Evolutionary conservation across 495 filamentous ascomycete species (phyloP).

Genomic region (Hyaloscypha hepaticicola): DNA sequence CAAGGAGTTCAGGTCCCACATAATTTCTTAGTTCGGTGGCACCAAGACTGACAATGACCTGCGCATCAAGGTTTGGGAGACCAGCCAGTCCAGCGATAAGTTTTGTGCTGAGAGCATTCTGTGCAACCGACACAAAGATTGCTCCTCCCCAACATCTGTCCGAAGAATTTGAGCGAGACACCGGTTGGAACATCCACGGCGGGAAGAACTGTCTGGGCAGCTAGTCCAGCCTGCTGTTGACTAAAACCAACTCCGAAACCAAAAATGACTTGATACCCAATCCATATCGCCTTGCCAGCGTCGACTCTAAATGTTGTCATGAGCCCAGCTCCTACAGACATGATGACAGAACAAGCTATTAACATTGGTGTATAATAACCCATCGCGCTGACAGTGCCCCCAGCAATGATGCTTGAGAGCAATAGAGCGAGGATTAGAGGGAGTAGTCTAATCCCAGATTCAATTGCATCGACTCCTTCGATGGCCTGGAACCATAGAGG

Average conservation of each 20-base stretch:
- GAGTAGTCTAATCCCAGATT: slow-evolving; percentile 70
- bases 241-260: slow-evolving; percentile 69
- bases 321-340: slow-evolving; percentile 60
- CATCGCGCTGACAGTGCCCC: slow-evolving; percentile 48
- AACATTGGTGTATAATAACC: slow-evolving; percentile 69
- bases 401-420: slow-evolving; percentile 47
- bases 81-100: slow-evolving; percentile 37
- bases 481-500: slow-evolving; percentile 79
- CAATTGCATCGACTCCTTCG: slow-evolving; percentile 51
- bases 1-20: slow-evolving; percentile 14
- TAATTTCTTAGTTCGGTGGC: slow-evolving; percentile 32
- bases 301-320: slow-evolving; percentile 55
- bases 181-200: slow-evolving; percentile 56
- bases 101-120: slow-evolving; percentile 61
- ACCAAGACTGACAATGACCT: slow-evolving; percentile 49
- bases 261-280: slow-evolving; percentile 65
- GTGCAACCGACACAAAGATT: slow-evolving; percentile 58
- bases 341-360: slow-evolving; percentile 48
- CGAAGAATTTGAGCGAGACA: slow-evolving; percentile 58
- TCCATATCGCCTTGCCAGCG: slow-evolving; percentile 56
- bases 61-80: slow-evolving; percentile 41
- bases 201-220: slow-evolving; percentile 53
- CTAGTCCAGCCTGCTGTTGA: slow-evolving; percentile 62
- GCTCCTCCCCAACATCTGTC: slow-evolving; percentile 61
- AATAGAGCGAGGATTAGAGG: slow-evolving; percentile 49